These are phyloP conservation scores for Alternaria sp. DNA, from an alignment of 2,329 filamentous ascomycete species.

Conservation along the genomic window DNA sequence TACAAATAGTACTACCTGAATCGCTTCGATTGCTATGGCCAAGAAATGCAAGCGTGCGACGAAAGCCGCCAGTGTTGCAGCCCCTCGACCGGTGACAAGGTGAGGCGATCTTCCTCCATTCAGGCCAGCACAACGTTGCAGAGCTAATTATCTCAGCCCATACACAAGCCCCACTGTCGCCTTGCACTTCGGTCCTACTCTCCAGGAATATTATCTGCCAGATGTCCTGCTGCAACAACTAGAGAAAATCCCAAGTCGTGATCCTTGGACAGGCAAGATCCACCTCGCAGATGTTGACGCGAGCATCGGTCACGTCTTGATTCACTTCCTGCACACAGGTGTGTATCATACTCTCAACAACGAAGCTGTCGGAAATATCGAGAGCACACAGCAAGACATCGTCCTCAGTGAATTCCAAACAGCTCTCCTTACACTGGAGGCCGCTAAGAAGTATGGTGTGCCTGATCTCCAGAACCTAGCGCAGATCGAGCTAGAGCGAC, in stretches of 20 bases:
- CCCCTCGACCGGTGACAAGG: neutral
- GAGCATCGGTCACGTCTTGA: conserved; percentile 28
- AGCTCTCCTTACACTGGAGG: conserved; percentile 2
- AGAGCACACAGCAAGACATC: neutral
- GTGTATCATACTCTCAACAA: conserved; percentile 35
- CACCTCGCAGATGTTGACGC: conserved; percentile 24
- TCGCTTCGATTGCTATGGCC: conserved; percentile 4
- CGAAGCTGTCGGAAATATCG: neutral
- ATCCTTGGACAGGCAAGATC: conserved; percentile 6
- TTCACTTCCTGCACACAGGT: conserved; percentile 40
- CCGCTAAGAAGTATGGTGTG: conserved; percentile 5
- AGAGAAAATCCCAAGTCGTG: conserved; percentile 8
- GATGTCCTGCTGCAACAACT: neutral
- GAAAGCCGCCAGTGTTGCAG: neutral
- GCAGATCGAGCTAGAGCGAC: conserved; percentile 7
- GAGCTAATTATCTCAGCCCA: conserved; percentile 1
- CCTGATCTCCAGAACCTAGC: conserved; percentile 5
- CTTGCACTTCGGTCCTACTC: conserved; percentile 3
- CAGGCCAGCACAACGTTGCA: neutral
- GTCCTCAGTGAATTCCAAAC: conserved; percentile 5
- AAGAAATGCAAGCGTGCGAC: neutral
- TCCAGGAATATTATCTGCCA: conserved; percentile 8
- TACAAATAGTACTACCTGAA: conserved; percentile 2
- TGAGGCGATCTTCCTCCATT: neutral
- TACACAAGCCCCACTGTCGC: conserved; percentile 5